Evolutionary conservation across 73 alveolate species (phyloP), one percentile per base, ranked within the genome.

Genomic region (Paramecium caudatum): DNA sequence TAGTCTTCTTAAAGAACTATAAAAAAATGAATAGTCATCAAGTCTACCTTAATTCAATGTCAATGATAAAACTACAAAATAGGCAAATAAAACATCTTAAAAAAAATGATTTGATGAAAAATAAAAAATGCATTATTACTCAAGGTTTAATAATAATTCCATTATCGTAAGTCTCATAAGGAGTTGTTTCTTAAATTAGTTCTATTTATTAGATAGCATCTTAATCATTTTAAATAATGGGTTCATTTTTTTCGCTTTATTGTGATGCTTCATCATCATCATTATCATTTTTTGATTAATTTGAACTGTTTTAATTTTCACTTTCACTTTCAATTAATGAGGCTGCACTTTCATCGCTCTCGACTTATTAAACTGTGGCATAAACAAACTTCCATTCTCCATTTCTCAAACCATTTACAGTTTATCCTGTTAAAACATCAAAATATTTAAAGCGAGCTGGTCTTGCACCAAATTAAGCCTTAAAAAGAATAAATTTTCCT

Each of bases 301-400:
- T 27, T 0, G 23, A 21, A 55, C 12, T 23, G 0, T 55, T 9
- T 5, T 55, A 0, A 10, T 55, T 21, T 7, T 23, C 6, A n/a
- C n/a, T n/a, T 23, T 55, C 46, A 55, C 13, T 2, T 21, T 21
- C 3, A 9, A 13, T 21, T 46, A 5, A 5, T 3, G 10, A 3
- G 15, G 10, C 15, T 46, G 10, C 8, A 46, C 15, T 46, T 46
- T 46, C 3, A 13, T 46, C 61, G 10, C 10, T 1, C 16, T 46
- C 61, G 2, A 46, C 61, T 13, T 46, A 16, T 23, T 27, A 19
- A 19, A 1, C 80, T 55, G 45, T 27, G 21, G n/a, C n/a, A n/a
- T n/a, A n/a, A n/a, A n/a, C n/a, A n/a, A 55, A 55, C 12, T 21
- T 55, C 80, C 80, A 55, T 23, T 55, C 46, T 19, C 80, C 80